Evolutionary conservation across 768 basidiomycete genomes (phyloP).

Genomic region (Gloeopeniophorella convolvens): DNA sequence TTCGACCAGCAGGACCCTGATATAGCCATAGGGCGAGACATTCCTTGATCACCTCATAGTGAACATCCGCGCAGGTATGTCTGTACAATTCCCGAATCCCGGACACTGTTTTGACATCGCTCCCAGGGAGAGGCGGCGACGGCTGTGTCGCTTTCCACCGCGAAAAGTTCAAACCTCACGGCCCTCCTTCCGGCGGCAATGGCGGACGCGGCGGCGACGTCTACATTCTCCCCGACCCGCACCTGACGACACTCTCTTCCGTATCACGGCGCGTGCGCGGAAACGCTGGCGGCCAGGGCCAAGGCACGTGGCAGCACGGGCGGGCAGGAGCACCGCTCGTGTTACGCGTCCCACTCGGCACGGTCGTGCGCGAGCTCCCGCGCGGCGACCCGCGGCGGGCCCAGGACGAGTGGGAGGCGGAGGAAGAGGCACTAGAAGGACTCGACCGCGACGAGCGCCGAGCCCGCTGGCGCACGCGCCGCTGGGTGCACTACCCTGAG

Average conservation of each 20-base stretch:
- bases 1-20: conserved; percentile 2
- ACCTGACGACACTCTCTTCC: conserved; percentile 70
- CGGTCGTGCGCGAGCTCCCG: conserved; percentile 73
- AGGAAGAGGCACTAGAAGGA: conserved; percentile 50
- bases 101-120: background rate
- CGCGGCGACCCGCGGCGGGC: conserved; percentile 58
- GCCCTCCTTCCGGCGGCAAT: conserved; percentile 90
- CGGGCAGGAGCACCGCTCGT: conserved; percentile 63
- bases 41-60: conserved; percentile 82
- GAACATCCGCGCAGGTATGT: conserved; percentile 65
- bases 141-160: conserved; percentile 93
- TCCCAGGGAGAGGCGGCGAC: conserved; percentile 77
- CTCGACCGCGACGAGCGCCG: conserved; percentile 43
- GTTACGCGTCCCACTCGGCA: conserved; percentile 83
- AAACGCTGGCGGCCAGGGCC: conserved; percentile 61
- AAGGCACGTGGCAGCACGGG: conserved; percentile 86
- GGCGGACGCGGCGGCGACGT: conserved; percentile 88
- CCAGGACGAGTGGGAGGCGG: conserved; percentile 67
- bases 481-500: conserved; percentile 81
- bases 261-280: conserved; percentile 65
- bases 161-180: conserved; percentile 76
- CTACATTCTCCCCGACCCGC: conserved; percentile 72
- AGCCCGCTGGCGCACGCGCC: conserved; percentile 52
- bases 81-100: background rate
- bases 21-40: conserved; percentile 50